Percentiles rank a stretch among this genome's conserved stretches.
These are phyloP conservation scores for Aspergillus jensenii DNA, from an alignment of 2,329 filamentous ascomycete species.

Conservation along the genomic window DNA sequence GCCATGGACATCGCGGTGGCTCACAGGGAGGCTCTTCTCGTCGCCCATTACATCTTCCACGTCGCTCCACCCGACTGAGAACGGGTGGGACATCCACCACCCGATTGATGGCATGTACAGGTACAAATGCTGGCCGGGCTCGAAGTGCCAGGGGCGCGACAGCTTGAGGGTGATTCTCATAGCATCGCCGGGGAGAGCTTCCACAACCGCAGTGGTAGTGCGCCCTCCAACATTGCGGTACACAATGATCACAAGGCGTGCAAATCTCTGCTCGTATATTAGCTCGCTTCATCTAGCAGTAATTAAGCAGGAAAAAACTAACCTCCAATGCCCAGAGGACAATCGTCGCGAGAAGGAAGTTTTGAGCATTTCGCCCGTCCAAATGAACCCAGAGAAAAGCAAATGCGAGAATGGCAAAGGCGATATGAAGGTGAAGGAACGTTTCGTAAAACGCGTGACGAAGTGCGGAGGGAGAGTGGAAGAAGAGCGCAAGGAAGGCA, in stretches of 20 bases:
- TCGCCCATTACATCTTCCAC: constrained; percentile 49
- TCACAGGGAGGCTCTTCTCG: constrained; percentile 46
- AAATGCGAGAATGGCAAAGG: constrained; percentile 68
- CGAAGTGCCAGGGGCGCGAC: constrained; percentile 64
- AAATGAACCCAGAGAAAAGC: constrained; percentile 78
- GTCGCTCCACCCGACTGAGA: constrained; percentile 74
- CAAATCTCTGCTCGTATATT: constrained; percentile 45
- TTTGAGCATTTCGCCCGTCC: constrained; percentile 66
- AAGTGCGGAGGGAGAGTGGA: constrained; percentile 74
- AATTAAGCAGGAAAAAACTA: constrained; percentile 7
- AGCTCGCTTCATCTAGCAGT: constrained; percentile 13
- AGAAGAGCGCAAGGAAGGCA: constrained; percentile 64
- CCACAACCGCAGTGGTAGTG: constrained; percentile 64
- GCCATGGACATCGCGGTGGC: constrained; percentile 52
- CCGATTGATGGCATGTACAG: constrained; percentile 67
- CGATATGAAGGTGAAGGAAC: constrained; percentile 83
- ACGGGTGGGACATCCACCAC: constrained; percentile 73
- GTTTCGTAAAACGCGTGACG: constrained; percentile 97
- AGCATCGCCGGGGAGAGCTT: constrained; percentile 68
- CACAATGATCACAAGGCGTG: constrained; percentile 62
- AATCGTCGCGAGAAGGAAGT: constrained; percentile 73
- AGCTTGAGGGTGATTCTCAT: constrained; percentile 69
- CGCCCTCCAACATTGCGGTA: constrained; percentile 63
- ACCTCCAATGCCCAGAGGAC: constrained; percentile 73
- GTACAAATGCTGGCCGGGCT: constrained; percentile 73